A percentile compares a stretch with the other conserved stretches of the same genome.
These are phyloP conservation scores for Tolypocladium amazonense DNA, from an alignment of 2,329 filamentous ascomycete species.

Conservation along the genomic window DNA sequence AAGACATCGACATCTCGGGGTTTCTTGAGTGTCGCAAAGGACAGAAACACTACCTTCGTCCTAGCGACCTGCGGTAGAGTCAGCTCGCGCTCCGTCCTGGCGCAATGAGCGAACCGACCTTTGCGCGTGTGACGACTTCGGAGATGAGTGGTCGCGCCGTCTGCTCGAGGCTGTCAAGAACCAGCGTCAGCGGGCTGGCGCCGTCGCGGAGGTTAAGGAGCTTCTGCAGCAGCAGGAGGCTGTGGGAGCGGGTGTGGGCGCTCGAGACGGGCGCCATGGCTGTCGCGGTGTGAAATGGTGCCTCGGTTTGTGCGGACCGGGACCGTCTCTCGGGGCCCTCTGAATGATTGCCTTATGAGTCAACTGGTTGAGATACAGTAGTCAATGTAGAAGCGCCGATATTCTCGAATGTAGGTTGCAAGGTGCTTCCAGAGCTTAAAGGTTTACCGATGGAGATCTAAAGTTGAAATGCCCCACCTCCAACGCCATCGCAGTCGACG, in stretches of 20 bases:
- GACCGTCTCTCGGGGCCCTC: background rate
- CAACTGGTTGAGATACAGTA: background rate
- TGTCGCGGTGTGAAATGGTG: background rate
- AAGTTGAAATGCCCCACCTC: background rate
- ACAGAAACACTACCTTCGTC: conserved; percentile 63
- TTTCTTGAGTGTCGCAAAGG: conserved; percentile 62
- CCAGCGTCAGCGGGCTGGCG: conserved; percentile 74
- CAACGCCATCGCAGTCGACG: background rate
- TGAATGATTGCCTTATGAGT: background rate
- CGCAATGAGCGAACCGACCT: conserved; percentile 33
- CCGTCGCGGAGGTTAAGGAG: conserved; percentile 68
- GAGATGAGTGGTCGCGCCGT: conserved; percentile 56
- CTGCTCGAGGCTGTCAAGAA: conserved; percentile 81
- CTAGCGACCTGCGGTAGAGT: conserved; percentile 39
- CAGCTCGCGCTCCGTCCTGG: background rate
- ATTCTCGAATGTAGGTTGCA: background rate
- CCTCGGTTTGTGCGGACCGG: background rate
- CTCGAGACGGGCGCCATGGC: conserved; percentile 45
- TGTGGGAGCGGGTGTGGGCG: conserved; percentile 70
- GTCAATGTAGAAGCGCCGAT: background rate
- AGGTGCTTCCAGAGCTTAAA: background rate
- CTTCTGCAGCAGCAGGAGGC: conserved; percentile 72
- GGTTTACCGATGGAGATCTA: background rate
- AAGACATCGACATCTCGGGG: conserved; percentile 57
- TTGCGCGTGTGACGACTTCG: conserved; percentile 68